phyloP scores from a whole-genome alignment of 2,329 filamentous ascomycete species.

The Sordariomycetes sp. region DNA sequence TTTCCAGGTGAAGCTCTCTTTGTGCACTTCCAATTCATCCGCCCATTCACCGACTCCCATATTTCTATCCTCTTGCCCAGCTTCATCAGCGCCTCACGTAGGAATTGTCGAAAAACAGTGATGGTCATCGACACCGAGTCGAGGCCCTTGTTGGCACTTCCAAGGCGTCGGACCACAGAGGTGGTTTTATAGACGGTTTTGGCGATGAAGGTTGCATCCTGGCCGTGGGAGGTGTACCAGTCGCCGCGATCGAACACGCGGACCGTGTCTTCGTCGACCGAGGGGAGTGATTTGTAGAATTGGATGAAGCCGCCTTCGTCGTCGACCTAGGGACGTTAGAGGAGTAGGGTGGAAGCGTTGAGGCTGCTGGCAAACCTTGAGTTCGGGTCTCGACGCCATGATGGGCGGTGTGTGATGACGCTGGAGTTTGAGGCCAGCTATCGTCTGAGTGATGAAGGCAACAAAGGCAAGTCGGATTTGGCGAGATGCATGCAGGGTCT shows the following conservation, averaged over 20 bases:
- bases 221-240: constrained; percentile 89
- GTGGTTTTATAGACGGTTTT: constrained; percentile 93
- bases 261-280: constrained; percentile 63
- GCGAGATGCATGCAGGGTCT: background rate
- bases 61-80: constrained; percentile 88
- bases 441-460: background rate
- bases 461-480: background rate
- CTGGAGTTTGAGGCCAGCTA: too few relatives aligned
- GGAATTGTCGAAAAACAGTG: constrained; percentile 91
- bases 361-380: constrained; percentile 44
- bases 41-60: constrained; percentile 64
- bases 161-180: constrained; percentile 84
- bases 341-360: constrained; percentile 1
- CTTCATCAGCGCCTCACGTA: constrained; percentile 87
- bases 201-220: constrained; percentile 77
- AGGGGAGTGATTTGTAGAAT: constrained; percentile 81
- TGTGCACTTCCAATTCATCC: constrained; percentile 83
- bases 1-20: constrained; percentile 96
- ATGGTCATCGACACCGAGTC: constrained; percentile 92
- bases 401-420: constrained; percentile 13
- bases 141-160: constrained; percentile 74
- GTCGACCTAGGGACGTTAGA: constrained; percentile 71
- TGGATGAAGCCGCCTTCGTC: constrained; percentile 96
- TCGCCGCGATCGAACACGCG: constrained; percentile 91
- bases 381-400: constrained; percentile 64